Base-by-base conservation (phyloP, 2,329 filamentous ascomycete species). In the Diaporthe sp. region DNA sequence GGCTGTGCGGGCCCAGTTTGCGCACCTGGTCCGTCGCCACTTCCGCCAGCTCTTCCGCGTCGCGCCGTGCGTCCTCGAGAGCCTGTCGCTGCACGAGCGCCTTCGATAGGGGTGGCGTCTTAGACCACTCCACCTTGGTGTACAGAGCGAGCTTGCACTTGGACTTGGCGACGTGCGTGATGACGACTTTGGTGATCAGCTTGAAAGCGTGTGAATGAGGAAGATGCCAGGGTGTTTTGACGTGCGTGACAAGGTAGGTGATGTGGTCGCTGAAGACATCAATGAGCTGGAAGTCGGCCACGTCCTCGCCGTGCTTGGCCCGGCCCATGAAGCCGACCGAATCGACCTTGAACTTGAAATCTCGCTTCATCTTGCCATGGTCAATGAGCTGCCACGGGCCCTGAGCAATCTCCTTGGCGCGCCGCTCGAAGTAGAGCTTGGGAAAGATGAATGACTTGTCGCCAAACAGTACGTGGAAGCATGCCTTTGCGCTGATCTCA, bases 381-480 rank as follows among this genome's bases (percentile, higher is more conserved):
- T 96, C 94, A 4, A 90, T 86, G 66, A 92, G 87, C 25, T 88
- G 87, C 97, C 97, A 99, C 0, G 96, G 95, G 0, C 94, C 94
- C 83, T 98, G 96, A 2, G 93, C 91, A 76, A 98, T 95, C 76
- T 92, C 91, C 82, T 92, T 90, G 19, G 94, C 95, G 79, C 92
- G 90, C 69, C 94, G 90, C 82, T 97, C 95, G 81, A 95, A 93
- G 82, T 98, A 96, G 40, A 98, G 87, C 80, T 96, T 92, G 79
- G 97, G 95, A 84, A 98, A 99, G 52, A 98, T 92, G 45, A 96
- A 95, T 82, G 95, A 97, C 85, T 96, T 97, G 83, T 99, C 97
- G 50, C 97, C 97, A 83, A 98, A 99, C 69, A 99, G 89, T 22
- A 98, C 94, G 81, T 98, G 96, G 83, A 98, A 99, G 74, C 98